A percentile compares a stretch with the other conserved stretches of the same genome.
phyloP scores from a whole-genome alignment of 164 flowering plant species.

The Kalanchoe fedtschenkoi region DNA sequence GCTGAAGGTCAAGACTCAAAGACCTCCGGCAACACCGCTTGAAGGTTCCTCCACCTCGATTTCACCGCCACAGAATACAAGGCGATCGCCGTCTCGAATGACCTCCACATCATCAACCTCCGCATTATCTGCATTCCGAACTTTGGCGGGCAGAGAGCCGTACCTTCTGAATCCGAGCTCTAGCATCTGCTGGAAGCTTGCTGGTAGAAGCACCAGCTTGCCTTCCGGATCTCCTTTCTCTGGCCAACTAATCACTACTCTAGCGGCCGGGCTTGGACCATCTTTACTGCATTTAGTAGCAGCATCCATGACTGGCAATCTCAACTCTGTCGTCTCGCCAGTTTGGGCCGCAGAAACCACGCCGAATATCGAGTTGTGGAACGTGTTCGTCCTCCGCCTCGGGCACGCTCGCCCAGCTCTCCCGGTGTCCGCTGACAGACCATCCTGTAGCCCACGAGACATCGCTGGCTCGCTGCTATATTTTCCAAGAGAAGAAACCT shows the following conservation, averaged over 20 bases:
- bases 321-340: conserved; percentile 20
- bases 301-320: conserved; percentile 10
- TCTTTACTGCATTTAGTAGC: background rate
- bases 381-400: conserved; percentile 43
- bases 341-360: conserved; percentile 51
- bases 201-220: conserved; percentile 59
- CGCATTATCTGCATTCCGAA: conserved; percentile 42
- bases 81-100: conserved; percentile 80
- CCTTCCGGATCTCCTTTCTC: conserved; percentile 30
- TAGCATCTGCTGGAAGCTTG: conserved; percentile 38
- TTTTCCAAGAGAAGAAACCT: conserved; percentile 25
- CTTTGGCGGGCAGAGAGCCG: conserved; percentile 32
- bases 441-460: conserved; percentile 17
- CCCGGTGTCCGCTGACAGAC: conserved; percentile 10
- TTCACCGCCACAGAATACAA: conserved; percentile 31
- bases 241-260: conserved; percentile 57
- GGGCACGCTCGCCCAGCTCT: conserved; percentile 13
- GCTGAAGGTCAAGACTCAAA: no score
- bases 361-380: conserved; percentile 77
- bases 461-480: conserved; percentile 54
- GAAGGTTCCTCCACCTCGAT: background rate
- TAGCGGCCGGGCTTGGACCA: conserved; percentile 12
- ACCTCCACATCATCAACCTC: conserved; percentile 57
- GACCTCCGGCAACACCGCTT: background rate
- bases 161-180: conserved; percentile 42